These are phyloP conservation scores for Bolboschoenoplectus hybrid DNA, from an alignment of 202 grass and related monocot genomes.

Conservation along the genomic window DNA sequence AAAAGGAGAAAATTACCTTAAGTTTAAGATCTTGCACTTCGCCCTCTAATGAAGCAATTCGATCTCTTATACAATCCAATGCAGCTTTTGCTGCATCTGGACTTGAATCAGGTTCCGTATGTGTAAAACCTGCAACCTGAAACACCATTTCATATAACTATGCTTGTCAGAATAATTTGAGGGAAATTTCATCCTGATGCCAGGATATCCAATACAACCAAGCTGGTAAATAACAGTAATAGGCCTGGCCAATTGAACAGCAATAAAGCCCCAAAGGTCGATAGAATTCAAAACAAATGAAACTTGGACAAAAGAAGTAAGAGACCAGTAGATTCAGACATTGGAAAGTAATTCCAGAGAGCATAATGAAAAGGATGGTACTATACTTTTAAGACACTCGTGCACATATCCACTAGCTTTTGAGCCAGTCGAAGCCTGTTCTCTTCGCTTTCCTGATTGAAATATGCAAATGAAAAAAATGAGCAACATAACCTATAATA, in stretches of 20 bases:
- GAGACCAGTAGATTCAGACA: neutral
- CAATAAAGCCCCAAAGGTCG: neutral
- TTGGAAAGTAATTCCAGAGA: neutral
- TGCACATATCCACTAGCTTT: conserved; percentile 64
- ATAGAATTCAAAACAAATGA: neutral
- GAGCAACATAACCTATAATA: conserved; percentile 4
- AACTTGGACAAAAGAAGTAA: neutral
- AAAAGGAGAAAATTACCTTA: conserved; percentile 46
- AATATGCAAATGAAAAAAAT: conserved; percentile 36
- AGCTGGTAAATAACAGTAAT: neutral
- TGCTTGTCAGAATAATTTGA: conserved; percentile 37
- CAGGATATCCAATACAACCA: neutral
- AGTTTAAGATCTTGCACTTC: conserved; percentile 70
- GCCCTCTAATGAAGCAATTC: conserved; percentile 60
- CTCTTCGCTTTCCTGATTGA: conserved; percentile 72
- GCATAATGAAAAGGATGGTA: neutral
- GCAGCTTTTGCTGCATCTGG: conserved; percentile 63
- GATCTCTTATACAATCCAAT: conserved; percentile 57
- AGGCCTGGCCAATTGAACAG: neutral
- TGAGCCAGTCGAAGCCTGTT: conserved; percentile 60
- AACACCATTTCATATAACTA: conserved; percentile 25
- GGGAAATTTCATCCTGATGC: neutral
- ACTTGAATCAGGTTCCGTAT: conserved; percentile 47
- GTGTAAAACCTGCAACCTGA: conserved; percentile 69
- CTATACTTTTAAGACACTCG: conserved; percentile 67